These are phyloP conservation scores for Rhizopogon sp. DNA, from an alignment of 768 basidiomycete genomes.

Conservation along the genomic window DNA sequence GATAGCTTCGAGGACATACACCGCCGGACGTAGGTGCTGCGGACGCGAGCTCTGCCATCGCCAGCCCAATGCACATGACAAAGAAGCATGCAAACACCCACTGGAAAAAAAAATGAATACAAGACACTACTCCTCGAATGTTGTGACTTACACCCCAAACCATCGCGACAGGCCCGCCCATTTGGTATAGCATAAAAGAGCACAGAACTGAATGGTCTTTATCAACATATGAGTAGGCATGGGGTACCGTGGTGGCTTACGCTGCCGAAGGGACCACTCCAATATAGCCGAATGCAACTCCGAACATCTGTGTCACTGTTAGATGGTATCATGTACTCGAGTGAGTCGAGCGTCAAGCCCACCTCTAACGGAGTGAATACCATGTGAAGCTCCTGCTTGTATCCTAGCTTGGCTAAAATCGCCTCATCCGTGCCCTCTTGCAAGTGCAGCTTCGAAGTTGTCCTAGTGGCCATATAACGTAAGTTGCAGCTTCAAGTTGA, in stretches of 20 bases:
- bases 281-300: slow-evolving; percentile 25
- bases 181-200: slow-evolving; percentile 6
- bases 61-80: slow-evolving; percentile 56
- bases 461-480: neutral
- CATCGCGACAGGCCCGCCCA: slow-evolving; percentile 5
- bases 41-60: slow-evolving; percentile 67
- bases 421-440: slow-evolving; percentile 26
- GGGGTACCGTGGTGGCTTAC: neutral
- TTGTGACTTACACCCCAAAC: slow-evolving; percentile 7
- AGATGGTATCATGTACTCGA: neutral
- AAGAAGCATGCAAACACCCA: slow-evolving; percentile 64
- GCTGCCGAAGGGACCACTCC: slow-evolving; percentile 19
- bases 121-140: neutral
- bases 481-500: neutral
- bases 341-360: neutral
- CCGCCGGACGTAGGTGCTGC: slow-evolving; percentile 72
- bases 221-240: no score
- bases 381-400: slow-evolving; percentile 31
- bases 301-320: slow-evolving; percentile 14
- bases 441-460: neutral
- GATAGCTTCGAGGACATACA: slow-evolving; percentile 25
- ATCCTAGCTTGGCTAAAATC: slow-evolving; percentile 38
- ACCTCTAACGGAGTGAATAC: slow-evolving; percentile 6
- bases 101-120: slow-evolving; percentile 21
- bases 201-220: neutral